Evolutionary conservation across 768 basidiomycete species (phyloP).

Genomic region (Tricholoma hemisulphureum): DNA sequence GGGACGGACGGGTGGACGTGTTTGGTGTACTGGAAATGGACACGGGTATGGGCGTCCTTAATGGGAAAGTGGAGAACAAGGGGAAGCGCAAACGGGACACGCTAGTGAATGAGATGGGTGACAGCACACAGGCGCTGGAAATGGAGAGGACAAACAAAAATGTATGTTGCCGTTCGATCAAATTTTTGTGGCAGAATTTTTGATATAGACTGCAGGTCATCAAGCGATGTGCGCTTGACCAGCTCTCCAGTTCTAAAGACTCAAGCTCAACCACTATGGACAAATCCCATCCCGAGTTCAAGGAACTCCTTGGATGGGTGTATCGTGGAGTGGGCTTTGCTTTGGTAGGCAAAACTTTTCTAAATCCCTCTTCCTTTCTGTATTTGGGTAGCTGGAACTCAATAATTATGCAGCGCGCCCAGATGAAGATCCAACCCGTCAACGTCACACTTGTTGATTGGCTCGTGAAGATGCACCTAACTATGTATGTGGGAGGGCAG

Average conservation of each 20-base stretch:
- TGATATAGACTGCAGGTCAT: conserved; percentile 35
- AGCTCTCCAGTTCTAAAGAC: conserved; percentile 39
- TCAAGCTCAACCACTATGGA: conserved; percentile 33
- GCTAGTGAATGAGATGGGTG: conserved; percentile 15
- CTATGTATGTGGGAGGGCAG: conserved; percentile 44
- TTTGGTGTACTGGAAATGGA: conserved; percentile 28
- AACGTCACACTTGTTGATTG: conserved; percentile 35
- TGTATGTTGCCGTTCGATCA: conserved; percentile 34
- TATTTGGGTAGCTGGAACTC: conserved; percentile 1
- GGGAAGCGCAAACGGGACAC: conserved; percentile 28
- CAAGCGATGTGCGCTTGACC: conserved; percentile 42
- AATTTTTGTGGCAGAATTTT: neutral
- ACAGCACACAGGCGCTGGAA: conserved; percentile 21
- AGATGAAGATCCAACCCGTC: conserved; percentile 38
- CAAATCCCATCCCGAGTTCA: conserved; percentile 51
- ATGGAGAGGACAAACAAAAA: conserved; percentile 63
- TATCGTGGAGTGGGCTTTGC: conserved; percentile 51
- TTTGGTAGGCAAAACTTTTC: conserved; percentile 35
- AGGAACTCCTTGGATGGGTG: conserved; percentile 45
- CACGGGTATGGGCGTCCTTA: conserved; percentile 17
- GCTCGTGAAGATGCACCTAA: conserved; percentile 41
- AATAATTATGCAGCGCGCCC: conserved; percentile 34
- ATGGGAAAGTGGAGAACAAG: conserved; percentile 18
- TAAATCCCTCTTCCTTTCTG: neutral
- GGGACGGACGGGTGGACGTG: conserved; percentile 32